Base-by-base conservation (phyloP, 1,284 basidiomycete genomes). In the Malassezia sp. region DNA sequence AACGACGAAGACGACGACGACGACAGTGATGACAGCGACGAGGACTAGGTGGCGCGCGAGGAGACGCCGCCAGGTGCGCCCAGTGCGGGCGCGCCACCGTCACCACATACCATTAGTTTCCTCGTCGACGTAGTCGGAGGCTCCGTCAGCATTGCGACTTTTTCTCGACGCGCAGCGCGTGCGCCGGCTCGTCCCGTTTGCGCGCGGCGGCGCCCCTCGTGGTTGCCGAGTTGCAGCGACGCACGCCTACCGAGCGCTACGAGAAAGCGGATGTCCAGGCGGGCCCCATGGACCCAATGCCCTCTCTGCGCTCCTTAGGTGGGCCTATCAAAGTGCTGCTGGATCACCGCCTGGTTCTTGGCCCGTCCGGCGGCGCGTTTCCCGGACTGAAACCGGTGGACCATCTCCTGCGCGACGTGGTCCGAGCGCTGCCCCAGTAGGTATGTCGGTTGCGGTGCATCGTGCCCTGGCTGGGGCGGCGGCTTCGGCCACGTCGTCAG, bases 401-500 rank as follows among this genome's bases (percentile, higher is more conserved):
- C 49, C 28, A 63, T 54, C 40, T 56, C 56, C 12, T 54, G 43
- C 12, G 54, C 42, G 26, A 56, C 51, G 6, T 40, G 35, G 15
- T 54, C 59, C 8, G 41, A 15, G 31, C 33, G 37, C 11, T 56
- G 45, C 22, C 49, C 51, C 26, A 59, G 51, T 26, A 58, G 45
- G 1, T 45, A 54, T 23, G 49, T 56, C 33, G 56, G 44, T 33
- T 53, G 53, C 8, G 59, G 57, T 20, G 52, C 54, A 39, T 57
- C 54, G 11, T 54, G 47, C 14, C 42, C 53, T 15, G 51, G 49
- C 38, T 46, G 12, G 49, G 51, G n/a, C 47, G 53, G 31, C 45
- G 56, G 12, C 52, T 63, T 63, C 39, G 60, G 60, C 58, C 59
- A 60, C 4, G 56, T 63, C 32, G 53, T 59, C 11, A 63, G 46